Percentiles rank a stretch among this genome's conserved stretches.
phyloP scores from a whole-genome alignment of 1,284 basidiomycete species.

The Boletus austroedulis region DNA sequence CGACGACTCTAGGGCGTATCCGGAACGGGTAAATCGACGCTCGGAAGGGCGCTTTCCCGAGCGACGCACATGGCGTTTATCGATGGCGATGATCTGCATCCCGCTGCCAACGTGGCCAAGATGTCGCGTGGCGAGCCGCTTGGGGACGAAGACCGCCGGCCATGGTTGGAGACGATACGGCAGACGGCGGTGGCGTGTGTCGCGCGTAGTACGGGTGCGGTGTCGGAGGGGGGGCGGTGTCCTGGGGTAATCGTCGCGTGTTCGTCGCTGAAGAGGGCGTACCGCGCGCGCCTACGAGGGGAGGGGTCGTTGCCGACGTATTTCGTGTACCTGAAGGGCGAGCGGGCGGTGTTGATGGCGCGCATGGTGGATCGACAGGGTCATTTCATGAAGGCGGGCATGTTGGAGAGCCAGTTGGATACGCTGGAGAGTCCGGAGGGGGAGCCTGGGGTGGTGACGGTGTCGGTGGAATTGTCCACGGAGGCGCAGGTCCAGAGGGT shows the following conservation, averaged over 20 bases:
- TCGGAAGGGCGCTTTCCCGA: conserved; percentile 65
- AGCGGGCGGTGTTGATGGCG: conserved; percentile 57
- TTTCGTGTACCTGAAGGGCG: conserved; percentile 83
- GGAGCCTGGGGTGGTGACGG: conserved; percentile 67
- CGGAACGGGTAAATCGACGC: conserved; percentile 87
- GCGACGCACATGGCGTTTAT: conserved; percentile 71
- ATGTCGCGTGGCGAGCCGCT: conserved; percentile 83
- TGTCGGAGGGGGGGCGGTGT: not conserved
- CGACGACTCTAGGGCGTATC: conserved; percentile 59
- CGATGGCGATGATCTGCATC: conserved; percentile 91
- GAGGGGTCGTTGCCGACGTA: conserved; percentile 55
- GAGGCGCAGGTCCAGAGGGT: conserved; percentile 53
- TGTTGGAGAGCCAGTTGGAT: conserved; percentile 84
- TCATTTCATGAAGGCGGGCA: conserved; percentile 87
- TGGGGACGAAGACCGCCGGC: conserved; percentile 78
- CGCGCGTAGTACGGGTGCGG: not conserved
- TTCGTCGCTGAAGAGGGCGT: conserved; percentile 80
- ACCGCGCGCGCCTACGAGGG: conserved; percentile 75
- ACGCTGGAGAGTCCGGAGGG: conserved; percentile 76
- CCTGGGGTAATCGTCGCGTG: conserved; percentile 77
- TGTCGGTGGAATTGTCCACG: conserved; percentile 55
- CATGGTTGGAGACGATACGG: conserved; percentile 82
- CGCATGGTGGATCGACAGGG: conserved; percentile 71
- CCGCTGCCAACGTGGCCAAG: conserved; percentile 79
- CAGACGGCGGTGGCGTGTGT: conserved; percentile 56